Conservation (phyloP, 164 flowering plant genomes). For the Akebia trifoliata region DNA sequence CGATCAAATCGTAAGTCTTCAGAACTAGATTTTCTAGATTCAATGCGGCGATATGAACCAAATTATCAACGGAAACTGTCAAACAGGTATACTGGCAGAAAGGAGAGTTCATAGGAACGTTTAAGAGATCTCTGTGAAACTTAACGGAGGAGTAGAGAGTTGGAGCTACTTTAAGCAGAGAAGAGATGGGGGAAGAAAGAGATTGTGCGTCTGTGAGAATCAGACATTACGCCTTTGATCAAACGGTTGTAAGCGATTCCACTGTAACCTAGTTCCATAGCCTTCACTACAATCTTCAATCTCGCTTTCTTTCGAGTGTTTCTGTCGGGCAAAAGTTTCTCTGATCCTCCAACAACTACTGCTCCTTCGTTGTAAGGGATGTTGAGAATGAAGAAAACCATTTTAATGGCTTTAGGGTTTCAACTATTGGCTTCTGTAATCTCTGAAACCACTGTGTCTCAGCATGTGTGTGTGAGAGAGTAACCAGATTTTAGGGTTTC, state of each 20-base stretch:
- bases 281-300: slow-evolving; percentile 42
- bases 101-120: slow-evolving; percentile 44
- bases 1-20: slow-evolving; percentile 71
- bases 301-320: slow-evolving; percentile 28
- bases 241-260: slow-evolving; percentile 80
- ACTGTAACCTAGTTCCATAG: slow-evolving; percentile 81
- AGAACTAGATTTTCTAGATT: slow-evolving; percentile 68
- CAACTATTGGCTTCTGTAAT: too few relatives aligned
- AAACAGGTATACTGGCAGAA: slow-evolving; percentile 92
- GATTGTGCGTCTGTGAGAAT: slow-evolving; percentile 60
- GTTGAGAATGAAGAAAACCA: slow-evolving; percentile 33
- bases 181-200: slow-evolving; percentile 52
- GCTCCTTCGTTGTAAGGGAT: slow-evolving; percentile 22
- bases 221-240: slow-evolving; percentile 73
- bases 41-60: slow-evolving; percentile 45
- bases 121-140: slow-evolving; percentile 64
- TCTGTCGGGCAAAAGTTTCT: slow-evolving; percentile 6
- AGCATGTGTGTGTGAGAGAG: too few relatives aligned
- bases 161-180: slow-evolving; percentile 49
- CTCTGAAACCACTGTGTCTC: too few relatives aligned
- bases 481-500: too few relatives aligned
- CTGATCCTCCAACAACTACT: not conserved
- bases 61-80: slow-evolving; percentile 53
- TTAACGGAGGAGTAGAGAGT: slow-evolving; percentile 46
- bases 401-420: slow-evolving; percentile 6